Conservation (phyloP, 495 filamentous ascomycete genomes). For the Aspergillus incahuasiensis region DNA sequence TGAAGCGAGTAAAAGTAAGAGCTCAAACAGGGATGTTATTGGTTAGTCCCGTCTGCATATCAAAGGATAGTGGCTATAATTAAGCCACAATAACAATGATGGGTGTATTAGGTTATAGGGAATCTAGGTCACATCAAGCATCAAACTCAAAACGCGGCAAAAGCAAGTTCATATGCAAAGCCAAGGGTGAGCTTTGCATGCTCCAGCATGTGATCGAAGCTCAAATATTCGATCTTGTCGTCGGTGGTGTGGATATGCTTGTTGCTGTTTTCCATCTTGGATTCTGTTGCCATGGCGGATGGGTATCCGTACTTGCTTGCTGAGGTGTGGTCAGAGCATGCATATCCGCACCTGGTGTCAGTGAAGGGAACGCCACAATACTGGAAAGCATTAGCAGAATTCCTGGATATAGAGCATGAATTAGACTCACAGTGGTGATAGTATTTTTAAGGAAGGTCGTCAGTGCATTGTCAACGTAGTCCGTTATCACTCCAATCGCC, state of each 20-base stretch:
- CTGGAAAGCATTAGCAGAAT: slow-evolving; percentile 26
- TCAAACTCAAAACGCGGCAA: slow-evolving; percentile 29
- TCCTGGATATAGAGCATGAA: not conserved
- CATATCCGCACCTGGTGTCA: slow-evolving; percentile 93
- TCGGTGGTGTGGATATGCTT: slow-evolving; percentile 88
- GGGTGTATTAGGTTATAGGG: not conserved
- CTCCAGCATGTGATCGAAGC: slow-evolving; percentile 96
- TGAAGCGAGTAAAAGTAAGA: too few species aligned
- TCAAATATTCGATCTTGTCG: slow-evolving; percentile 81
- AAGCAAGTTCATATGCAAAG: slow-evolving; percentile 80
- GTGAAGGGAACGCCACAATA: slow-evolving; percentile 90
- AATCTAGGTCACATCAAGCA: not conserved
- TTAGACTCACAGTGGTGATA: slow-evolving; percentile 59
- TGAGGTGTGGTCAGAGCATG: slow-evolving; percentile 95
- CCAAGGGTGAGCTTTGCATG: slow-evolving; percentile 89
- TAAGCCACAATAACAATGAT: not conserved
- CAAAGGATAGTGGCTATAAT: not conserved
- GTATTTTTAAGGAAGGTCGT: slow-evolving; percentile 91
- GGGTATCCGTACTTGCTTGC: slow-evolving; percentile 95
- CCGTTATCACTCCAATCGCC: slow-evolving; percentile 87
- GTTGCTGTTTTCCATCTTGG: slow-evolving; percentile 76
- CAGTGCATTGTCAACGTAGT: slow-evolving; percentile 78
- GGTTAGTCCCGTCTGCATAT: too few species aligned
- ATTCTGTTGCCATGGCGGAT: slow-evolving; percentile 93
- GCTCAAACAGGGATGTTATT: not conserved